phyloP scores from a whole-genome alignment of 176 grass and related monocot genomes.

The Triticum monococcum region DNA sequence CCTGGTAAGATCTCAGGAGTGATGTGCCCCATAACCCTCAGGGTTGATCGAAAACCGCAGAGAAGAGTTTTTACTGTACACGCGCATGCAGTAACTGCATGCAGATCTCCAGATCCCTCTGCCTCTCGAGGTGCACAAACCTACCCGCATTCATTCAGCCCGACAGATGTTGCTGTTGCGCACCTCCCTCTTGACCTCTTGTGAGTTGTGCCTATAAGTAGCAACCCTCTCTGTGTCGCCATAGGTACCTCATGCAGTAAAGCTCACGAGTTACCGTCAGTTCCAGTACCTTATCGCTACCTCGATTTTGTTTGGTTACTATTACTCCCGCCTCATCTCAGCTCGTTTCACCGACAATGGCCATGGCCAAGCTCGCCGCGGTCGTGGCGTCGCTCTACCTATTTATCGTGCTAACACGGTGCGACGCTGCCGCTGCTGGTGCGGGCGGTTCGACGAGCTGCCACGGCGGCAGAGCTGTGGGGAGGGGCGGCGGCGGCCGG shows the following conservation, averaged over 20 bases:
- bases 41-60: too few relatives aligned
- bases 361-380: conserved; percentile 24
- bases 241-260: too few relatives aligned
- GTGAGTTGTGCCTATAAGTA: conserved; percentile 30
- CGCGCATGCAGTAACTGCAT: background rate
- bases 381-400: conserved; percentile 6
- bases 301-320: too few relatives aligned
- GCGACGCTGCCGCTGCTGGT: background rate
- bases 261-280: background rate
- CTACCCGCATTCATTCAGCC: conserved; percentile 28
- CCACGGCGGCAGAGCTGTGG: background rate
- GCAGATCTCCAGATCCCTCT: background rate
- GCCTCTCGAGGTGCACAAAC: background rate
- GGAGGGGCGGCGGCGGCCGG: background rate
- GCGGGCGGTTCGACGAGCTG: background rate
- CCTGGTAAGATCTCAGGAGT: background rate
- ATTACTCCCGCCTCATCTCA: background rate
- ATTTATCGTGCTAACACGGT: conserved; percentile 6
- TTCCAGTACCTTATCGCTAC: background rate
- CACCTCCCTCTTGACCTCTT: background rate
- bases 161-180: background rate
- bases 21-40: background rate
- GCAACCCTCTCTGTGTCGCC: background rate
- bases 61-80: conserved; percentile 1
- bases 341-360: background rate